phyloP scores from a whole-genome alignment of 169 alveolate genomes.

The Plasmodium inui region DNA sequence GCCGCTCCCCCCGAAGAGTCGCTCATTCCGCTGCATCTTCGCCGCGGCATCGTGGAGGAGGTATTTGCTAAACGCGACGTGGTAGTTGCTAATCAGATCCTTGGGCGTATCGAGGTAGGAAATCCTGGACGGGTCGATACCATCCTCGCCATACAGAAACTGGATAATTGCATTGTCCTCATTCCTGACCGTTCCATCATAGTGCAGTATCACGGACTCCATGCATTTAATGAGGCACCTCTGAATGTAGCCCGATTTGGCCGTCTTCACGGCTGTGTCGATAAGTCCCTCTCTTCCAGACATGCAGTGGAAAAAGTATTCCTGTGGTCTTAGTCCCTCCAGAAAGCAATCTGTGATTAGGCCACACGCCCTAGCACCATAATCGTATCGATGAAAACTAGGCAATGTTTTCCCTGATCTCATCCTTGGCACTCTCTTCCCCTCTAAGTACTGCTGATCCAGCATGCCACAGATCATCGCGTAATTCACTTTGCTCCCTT shows the following conservation, averaged over 20 bases:
- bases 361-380: constrained; percentile 97
- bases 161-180: constrained; percentile 95
- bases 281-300: constrained; percentile 99
- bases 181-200: constrained; percentile 98
- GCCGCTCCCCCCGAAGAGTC: neutral
- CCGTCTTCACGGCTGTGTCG: constrained; percentile 99
- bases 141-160: constrained; percentile 98
- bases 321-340: constrained; percentile 97
- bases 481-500: constrained; percentile 96
- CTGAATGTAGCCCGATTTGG: constrained; percentile 97
- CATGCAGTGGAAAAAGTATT: constrained; percentile 99
- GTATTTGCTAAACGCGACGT: constrained; percentile 75
- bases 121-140: constrained; percentile 94
- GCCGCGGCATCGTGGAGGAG: neutral
- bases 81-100: constrained; percentile 79
- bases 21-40: constrained; percentile 8
- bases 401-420: constrained; percentile 96
- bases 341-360: constrained; percentile 96
- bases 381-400: constrained; percentile 94
- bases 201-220: constrained; percentile 94
- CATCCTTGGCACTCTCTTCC: constrained; percentile 96
- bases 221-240: constrained; percentile 97
- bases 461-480: constrained; percentile 94
- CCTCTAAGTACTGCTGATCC: constrained; percentile 97
- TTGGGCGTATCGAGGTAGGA: constrained; percentile 90